Percentiles rank a stretch among this genome's conserved stretches.
These are phyloP conservation scores for Erysimum cheiri DNA, from an alignment of 441 rosid genomes.

Conservation along the genomic window DNA sequence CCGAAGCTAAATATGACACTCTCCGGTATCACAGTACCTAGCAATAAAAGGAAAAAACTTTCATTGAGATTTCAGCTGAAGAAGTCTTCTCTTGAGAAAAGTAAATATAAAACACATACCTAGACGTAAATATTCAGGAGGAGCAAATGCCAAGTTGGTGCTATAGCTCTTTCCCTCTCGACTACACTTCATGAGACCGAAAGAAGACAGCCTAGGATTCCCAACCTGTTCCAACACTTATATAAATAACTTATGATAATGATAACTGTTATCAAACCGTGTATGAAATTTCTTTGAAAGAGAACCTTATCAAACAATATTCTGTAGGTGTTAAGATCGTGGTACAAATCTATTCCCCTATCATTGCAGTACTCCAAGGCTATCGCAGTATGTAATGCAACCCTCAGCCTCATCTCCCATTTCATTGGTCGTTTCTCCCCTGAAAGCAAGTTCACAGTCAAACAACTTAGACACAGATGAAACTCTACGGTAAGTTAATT, in stretches of 20 bases:
- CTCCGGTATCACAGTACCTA: conserved; percentile 73
- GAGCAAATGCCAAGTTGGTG: conserved; percentile 95
- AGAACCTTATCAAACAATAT: conserved; percentile 45
- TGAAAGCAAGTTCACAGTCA: conserved; percentile 20
- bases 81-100: conserved; percentile 11
- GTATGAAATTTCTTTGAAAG: not conserved
- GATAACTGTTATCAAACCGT: not conserved
- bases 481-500: not conserved
- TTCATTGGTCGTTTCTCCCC: conserved; percentile 51
- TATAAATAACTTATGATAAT: not conserved
- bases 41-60: conserved; percentile 16
- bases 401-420: conserved; percentile 46
- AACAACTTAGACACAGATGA: not conserved
- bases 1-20: conserved; percentile 80
- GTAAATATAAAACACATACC: conserved; percentile 12
- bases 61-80: conserved; percentile 23
- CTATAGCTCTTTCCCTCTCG: conserved; percentile 76
- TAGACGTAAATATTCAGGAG: conserved; percentile 80
- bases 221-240: conserved; percentile 36
- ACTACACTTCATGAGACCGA: conserved; percentile 48
- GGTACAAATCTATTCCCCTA: conserved; percentile 44
- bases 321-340: conserved; percentile 48
- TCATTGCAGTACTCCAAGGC: conserved; percentile 47
- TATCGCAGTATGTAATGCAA: conserved; percentile 42
- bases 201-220: conserved; percentile 44